phyloP scores from a whole-genome alignment of 257 asterid species.

The Nicotiana obtusifolia region DNA sequence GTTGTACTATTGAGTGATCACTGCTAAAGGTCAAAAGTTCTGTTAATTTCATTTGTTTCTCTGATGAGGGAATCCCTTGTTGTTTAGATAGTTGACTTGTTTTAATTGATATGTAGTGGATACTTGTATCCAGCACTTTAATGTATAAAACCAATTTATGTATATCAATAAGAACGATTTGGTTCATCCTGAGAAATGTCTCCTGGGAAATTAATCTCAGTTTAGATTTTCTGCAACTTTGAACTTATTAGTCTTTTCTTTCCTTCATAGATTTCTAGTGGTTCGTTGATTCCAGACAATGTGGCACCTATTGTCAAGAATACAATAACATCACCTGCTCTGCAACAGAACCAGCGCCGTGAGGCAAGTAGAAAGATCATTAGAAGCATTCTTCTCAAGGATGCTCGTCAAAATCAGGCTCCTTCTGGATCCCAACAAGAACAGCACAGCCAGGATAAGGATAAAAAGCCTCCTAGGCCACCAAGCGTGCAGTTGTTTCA shows the following conservation, averaged over 20 bases:
- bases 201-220: background rate
- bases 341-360: constrained; percentile 57
- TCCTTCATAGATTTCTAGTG: constrained; percentile 32
- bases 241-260: background rate
- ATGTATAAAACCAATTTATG: background rate
- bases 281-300: constrained; percentile 36
- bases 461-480: constrained; percentile 74
- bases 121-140: background rate
- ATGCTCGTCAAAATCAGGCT: constrained; percentile 48
- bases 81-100: background rate
- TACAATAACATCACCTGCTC: constrained; percentile 30
- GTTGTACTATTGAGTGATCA: background rate
- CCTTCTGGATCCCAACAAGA: constrained; percentile 44
- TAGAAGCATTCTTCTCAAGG: constrained; percentile 66
- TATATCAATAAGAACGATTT: background rate
- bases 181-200: background rate
- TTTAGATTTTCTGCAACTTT: background rate
- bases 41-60: background rate
- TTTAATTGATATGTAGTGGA: background rate
- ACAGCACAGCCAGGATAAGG: constrained; percentile 49
- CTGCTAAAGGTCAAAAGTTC: background rate
- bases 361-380: constrained; percentile 80
- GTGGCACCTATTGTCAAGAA: constrained; percentile 35
- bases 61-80: background rate
- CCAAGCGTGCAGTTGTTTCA: constrained; percentile 46